Percentiles rank a stretch among this genome's conserved stretches.
Evolutionary conservation across 164 flowering plant species (phyloP).

Genomic region (Dillenia turbinata): DNA sequence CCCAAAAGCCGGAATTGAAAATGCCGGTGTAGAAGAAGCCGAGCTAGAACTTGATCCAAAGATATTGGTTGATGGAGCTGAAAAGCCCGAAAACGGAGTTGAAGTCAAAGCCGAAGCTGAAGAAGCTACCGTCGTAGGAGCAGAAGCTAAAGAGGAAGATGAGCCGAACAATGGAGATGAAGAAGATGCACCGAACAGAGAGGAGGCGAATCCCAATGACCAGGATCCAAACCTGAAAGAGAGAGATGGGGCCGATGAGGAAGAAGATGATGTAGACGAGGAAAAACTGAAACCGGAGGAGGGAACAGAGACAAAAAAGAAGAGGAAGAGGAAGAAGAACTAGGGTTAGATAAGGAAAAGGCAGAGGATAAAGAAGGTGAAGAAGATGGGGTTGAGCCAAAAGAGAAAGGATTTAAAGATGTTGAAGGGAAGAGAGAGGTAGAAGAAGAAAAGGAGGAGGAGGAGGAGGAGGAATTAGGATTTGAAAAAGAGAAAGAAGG

Average conservation of each 20-base stretch:
- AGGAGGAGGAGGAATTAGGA: neutral
- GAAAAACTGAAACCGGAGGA: slow-evolving; percentile 2
- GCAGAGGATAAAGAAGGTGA: neutral
- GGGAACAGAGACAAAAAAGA: neutral
- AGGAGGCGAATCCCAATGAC: slow-evolving; percentile 5
- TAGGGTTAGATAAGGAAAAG: neutral
- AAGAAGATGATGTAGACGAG: neutral
- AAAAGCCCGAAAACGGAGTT: neutral
- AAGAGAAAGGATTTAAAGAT: neutral
- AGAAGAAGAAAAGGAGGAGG: slow-evolving; percentile 12
- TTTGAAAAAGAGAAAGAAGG: slow-evolving; percentile 1
- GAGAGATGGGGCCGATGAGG: slow-evolving; percentile 8
- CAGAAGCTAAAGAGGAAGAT: slow-evolving; percentile 6
- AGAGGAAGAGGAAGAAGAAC: slow-evolving; percentile 3
- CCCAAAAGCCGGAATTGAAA: slow-evolving; percentile 19
- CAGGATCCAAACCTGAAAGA: slow-evolving; percentile 10
- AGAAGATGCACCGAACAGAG: slow-evolving; percentile 13
- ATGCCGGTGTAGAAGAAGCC: slow-evolving; percentile 13
- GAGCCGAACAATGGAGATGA: slow-evolving; percentile 11
- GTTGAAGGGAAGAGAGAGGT: slow-evolving; percentile 9
- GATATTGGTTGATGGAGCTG: neutral
- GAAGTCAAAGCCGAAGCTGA: slow-evolving; percentile 8
- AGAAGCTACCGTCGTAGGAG: neutral
- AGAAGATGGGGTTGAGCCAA: slow-evolving; percentile 6
- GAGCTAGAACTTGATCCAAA: slow-evolving; percentile 1